These are phyloP conservation scores for Scutellaria galericulata DNA, from an alignment of 257 asterid species.

Conservation along the genomic window DNA sequence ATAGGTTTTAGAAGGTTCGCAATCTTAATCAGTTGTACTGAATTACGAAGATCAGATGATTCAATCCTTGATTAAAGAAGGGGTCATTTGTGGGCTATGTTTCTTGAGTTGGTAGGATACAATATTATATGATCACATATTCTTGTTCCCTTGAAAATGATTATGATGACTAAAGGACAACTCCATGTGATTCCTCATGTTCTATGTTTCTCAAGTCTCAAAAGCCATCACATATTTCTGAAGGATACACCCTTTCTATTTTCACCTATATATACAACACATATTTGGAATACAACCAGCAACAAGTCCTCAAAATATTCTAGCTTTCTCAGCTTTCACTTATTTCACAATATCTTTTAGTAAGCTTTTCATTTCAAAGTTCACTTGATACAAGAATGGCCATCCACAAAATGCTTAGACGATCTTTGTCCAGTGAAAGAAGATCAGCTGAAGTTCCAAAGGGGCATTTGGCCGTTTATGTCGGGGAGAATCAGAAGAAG, in stretches of 20 bases:
- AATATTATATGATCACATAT: background rate
- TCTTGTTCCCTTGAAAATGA: background rate
- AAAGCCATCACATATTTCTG: background rate
- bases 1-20: background rate
- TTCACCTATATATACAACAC: slow-evolving; percentile 31
- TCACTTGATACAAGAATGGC: slow-evolving; percentile 36
- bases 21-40: background rate
- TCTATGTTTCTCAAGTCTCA: slow-evolving; percentile 6
- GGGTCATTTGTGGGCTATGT: background rate
- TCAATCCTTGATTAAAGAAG: no score
- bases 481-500: slow-evolving; percentile 50
- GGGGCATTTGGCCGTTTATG: slow-evolving; percentile 65
- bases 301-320: background rate
- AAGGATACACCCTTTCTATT: background rate
- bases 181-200: slow-evolving; percentile 34
- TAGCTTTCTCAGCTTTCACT: background rate
- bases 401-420: slow-evolving; percentile 46
- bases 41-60: background rate
- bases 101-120: background rate
- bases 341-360: background rate
- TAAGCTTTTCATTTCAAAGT: background rate
- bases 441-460: slow-evolving; percentile 50
- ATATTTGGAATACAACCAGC: background rate
- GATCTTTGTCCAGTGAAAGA: slow-evolving; percentile 37
- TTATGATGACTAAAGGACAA: slow-evolving; percentile 22